These are phyloP conservation scores for Isatis lusitanica DNA, from an alignment of 441 rosid species.

Conservation along the genomic window DNA sequence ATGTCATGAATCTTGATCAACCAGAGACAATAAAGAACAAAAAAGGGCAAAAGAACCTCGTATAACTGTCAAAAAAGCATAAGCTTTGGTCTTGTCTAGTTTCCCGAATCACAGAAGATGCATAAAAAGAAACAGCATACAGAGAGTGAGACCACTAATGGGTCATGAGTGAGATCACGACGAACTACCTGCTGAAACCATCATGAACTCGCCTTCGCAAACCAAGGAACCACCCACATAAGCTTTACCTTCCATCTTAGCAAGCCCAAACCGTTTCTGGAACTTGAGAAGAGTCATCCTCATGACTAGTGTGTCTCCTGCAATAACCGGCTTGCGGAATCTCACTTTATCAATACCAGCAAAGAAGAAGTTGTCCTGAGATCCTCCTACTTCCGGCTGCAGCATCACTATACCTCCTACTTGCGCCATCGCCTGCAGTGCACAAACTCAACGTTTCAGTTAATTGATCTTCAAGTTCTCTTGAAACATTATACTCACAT, in stretches of 20 bases:
- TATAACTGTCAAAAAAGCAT: background rate
- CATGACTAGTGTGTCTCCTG: slow-evolving; percentile 88
- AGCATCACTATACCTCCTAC: slow-evolving; percentile 89
- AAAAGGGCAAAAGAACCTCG: background rate
- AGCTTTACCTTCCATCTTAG: slow-evolving; percentile 73
- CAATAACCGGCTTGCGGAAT: slow-evolving; percentile 83
- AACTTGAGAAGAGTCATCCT: slow-evolving; percentile 86
- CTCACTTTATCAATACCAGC: slow-evolving; percentile 83
- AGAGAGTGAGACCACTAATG: background rate
- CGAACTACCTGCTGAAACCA: slow-evolving; percentile 44
- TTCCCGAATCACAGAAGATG: background rate
- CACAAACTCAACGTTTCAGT: background rate
- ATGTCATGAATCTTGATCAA: background rate
- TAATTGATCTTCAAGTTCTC: background rate
- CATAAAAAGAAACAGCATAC: background rate
- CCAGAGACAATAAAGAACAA: background rate
- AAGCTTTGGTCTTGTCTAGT: slow-evolving; percentile 11
- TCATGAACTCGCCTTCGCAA: slow-evolving; percentile 82
- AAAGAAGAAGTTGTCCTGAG: slow-evolving; percentile 72
- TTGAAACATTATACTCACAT: background rate
- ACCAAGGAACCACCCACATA: slow-evolving; percentile 64
- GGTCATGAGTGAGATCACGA: background rate
- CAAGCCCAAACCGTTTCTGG: slow-evolving; percentile 79
- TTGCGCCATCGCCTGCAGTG: slow-evolving; percentile 82
- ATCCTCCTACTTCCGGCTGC: slow-evolving; percentile 82